Evolutionary conservation across 805 yeast species (phyloP), one percentile per base, ranked within the genome.

Genomic region (Cephaloascus fragrans): DNA sequence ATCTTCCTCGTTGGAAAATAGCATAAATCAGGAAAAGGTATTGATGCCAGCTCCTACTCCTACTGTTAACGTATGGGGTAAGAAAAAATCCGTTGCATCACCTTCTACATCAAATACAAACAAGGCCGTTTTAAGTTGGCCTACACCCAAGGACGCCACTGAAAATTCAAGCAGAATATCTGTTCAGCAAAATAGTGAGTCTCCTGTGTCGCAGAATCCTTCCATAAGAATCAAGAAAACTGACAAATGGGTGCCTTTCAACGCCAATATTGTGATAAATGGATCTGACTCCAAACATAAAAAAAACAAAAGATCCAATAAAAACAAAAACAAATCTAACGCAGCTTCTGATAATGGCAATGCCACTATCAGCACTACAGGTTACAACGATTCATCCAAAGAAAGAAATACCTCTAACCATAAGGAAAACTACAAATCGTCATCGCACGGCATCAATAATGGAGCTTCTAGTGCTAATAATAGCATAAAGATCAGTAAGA

Each of bases 131-230:
- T 23, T 23, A 12, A 23, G 12, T 23, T 23, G 28, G 32, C 62
- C 70, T 17, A 55, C 52, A 39, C 55, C 62, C 10, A 46, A 45
- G 26, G 37, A 34, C n/a, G 34, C 38, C 35, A 44, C 35, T 32
- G 35, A 19, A 12, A 41, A 26, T 18, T 41, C 41, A 35, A 47
- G 36, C 29, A 42, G 41, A 35, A 33, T 18, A 32, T 32, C 26
- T 19, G 17, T 16, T 36, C 40, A 46, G 42, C 36, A 45, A 42
- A 18, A 47, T 46, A 37, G 37, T 37, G 36, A 43, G 34, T 28
- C 44, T 43, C 36, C 42, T 32, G 6, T 33, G 34, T 17, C 40
- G 35, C 36, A 42, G 37, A 32, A 9, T 38, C 17, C 34, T n/a
- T 9, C 15, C 9, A 28, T 12, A 31, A 37, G 20, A 12, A 18